Evolutionary conservation across 129 eudicot genomes (phyloP).

Genomic region (Dittrichia graveolens): DNA sequence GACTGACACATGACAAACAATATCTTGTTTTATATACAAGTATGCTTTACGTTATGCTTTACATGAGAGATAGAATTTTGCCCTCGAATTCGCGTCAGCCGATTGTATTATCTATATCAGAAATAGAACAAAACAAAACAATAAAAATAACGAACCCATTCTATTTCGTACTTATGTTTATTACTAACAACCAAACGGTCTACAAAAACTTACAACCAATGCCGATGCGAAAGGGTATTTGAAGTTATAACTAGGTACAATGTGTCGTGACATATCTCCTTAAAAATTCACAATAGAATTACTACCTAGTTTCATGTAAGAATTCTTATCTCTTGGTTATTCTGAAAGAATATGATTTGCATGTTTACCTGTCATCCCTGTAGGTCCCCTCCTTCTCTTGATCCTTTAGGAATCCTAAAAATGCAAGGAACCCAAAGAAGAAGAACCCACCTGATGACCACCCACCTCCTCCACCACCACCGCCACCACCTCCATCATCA

Average conservation of each 20-base stretch:
- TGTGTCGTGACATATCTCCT: constrained; percentile 9
- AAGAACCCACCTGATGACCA: constrained; percentile 81
- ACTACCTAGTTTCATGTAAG: not conserved
- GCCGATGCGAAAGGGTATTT: not conserved
- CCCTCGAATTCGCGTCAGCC: no score
- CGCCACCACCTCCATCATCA: constrained; percentile 86
- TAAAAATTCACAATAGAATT: constrained; percentile 17
- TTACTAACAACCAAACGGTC: not conserved
- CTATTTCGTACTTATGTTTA: not conserved
- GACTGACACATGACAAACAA: no score
- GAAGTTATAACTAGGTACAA: constrained; percentile 8
- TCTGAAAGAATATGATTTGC: not conserved
- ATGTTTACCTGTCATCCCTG: constrained; percentile 27
- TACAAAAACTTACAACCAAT: constrained; percentile 2
- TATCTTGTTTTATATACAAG: no score
- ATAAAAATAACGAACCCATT: no score
- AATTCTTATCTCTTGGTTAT: not conserved
- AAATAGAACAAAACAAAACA: no score
- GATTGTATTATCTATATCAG: no score
- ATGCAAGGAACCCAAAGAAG: constrained; percentile 84
- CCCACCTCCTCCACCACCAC: constrained; percentile 86
- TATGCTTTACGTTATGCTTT: no score
- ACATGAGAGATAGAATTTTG: no score
- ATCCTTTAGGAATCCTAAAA: constrained; percentile 69
- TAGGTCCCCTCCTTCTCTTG: constrained; percentile 53